These are phyloP conservation scores for Pulveroboletus sp. DNA, from an alignment of 768 basidiomycete species.

Conservation along the genomic window DNA sequence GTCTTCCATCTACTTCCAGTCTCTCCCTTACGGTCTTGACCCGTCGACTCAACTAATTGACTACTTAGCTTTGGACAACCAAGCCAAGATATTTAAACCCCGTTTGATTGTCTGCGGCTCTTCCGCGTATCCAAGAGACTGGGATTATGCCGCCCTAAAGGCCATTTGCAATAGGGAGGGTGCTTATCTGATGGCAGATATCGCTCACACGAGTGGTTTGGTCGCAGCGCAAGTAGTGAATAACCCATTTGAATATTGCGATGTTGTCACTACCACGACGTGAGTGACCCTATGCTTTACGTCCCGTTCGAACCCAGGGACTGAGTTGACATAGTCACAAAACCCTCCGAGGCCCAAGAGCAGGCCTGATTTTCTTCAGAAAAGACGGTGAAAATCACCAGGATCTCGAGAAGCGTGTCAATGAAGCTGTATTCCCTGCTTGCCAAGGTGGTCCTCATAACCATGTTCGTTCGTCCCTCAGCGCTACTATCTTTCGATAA, in stretches of 20 bases:
- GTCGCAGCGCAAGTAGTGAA: conserved; percentile 88
- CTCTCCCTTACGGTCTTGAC: conserved; percentile 86
- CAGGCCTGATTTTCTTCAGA: conserved; percentile 97
- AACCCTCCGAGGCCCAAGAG: conserved; percentile 96
- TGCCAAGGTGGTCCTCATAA: conserved; percentile 99
- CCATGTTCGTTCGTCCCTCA: conserved; percentile 53
- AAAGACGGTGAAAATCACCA: conserved; percentile 76
- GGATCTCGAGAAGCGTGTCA: conserved; percentile 95
- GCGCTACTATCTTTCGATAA: background rate
- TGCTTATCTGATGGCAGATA: conserved; percentile 92
- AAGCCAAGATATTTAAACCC: conserved; percentile 95
- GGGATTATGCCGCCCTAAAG: conserved; percentile 86
- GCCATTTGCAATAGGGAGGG: conserved; percentile 82
- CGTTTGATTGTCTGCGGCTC: conserved; percentile 95
- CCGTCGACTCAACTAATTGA: conserved; percentile 85
- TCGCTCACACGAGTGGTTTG: conserved; percentile 95
- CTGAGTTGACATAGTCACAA: conserved; percentile 62
- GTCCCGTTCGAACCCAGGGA: background rate
- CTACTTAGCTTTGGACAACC: conserved; percentile 72
- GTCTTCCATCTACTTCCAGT: conserved; percentile 99
- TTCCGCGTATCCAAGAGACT: conserved; percentile 97
- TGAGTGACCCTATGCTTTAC: conserved; percentile 32
- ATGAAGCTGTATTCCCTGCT: conserved; percentile 98
- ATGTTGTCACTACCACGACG: conserved; percentile 98
- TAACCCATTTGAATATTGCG: conserved; percentile 92